Percentiles rank a stretch among this genome's conserved stretches.
phyloP scores from a whole-genome alignment of 2,329 filamentous ascomycete species.

The Nothophaeocryptopus gaeumannii region DNA sequence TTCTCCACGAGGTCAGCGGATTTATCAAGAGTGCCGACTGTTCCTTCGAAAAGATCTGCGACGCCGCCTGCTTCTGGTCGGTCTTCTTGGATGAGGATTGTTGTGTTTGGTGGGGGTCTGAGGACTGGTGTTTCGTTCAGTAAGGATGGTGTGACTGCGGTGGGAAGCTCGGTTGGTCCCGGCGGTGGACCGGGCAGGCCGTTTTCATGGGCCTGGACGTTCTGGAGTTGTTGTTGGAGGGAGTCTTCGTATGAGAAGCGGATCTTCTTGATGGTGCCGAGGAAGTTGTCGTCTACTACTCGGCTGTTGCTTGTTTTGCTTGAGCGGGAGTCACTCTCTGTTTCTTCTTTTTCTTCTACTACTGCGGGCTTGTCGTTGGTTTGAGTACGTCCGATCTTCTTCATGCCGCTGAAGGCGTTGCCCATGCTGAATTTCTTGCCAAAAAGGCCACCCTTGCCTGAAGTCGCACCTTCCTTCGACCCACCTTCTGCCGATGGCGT shows the following conservation, averaged over 20 bases:
- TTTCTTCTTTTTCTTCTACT: slow-evolving; percentile 65
- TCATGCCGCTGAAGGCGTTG: slow-evolving; percentile 66
- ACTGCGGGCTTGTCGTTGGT: slow-evolving; percentile 69
- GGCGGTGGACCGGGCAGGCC: slow-evolving; percentile 31
- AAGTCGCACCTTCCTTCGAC: slow-evolving; percentile 48
- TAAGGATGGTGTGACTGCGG: slow-evolving; percentile 65
- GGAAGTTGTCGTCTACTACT: slow-evolving; percentile 71
- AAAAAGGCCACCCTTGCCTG: slow-evolving; percentile 58
- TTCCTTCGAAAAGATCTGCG: slow-evolving; percentile 88
- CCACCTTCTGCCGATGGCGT: slow-evolving; percentile 50
- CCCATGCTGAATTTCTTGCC: slow-evolving; percentile 80
- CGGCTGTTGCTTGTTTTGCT: slow-evolving; percentile 62
- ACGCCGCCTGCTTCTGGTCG: slow-evolving; percentile 61
- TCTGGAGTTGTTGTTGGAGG: slow-evolving; percentile 47
- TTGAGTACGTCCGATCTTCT: slow-evolving; percentile 72
- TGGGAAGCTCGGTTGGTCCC: slow-evolving; percentile 52
- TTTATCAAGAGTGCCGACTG: slow-evolving; percentile 70
- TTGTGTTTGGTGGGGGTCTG: slow-evolving; percentile 64
- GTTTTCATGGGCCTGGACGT: slow-evolving; percentile 33
- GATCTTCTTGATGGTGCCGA: slow-evolving; percentile 70
- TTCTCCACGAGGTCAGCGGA: slow-evolving; percentile 83
- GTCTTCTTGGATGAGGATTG: slow-evolving; percentile 65
- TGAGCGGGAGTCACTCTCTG: slow-evolving; percentile 58
- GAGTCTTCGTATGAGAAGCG: slow-evolving; percentile 70
- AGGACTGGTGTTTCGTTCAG: slow-evolving; percentile 73